Conservation (phyloP, 768 basidiomycete genomes). For the Boletus insuetus region DNA sequence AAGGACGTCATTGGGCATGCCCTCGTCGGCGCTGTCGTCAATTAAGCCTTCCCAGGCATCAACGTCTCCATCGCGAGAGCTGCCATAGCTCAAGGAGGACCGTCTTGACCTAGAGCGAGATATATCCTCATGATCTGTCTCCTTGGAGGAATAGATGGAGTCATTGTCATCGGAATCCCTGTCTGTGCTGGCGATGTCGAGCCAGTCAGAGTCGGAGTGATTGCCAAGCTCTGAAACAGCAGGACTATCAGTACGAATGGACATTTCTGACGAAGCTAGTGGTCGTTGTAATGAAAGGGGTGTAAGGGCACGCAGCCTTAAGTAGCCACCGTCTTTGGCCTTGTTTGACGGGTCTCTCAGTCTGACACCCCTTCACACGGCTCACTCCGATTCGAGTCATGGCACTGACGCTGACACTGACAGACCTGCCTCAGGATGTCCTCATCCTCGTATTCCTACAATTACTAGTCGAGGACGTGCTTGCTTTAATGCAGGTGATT, state of each 20-base stretch:
- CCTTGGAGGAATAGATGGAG: conserved; percentile 53
- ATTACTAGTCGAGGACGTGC: conserved; percentile 40
- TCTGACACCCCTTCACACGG: not conserved
- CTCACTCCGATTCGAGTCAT: not conserved
- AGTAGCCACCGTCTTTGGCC: conserved; percentile 28
- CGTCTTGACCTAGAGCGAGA: conserved; percentile 58
- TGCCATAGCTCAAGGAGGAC: conserved; percentile 67
- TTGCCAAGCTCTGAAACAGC: conserved; percentile 61
- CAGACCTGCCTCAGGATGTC: conserved; percentile 44
- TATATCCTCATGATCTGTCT: conserved; percentile 58
- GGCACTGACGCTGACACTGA: conserved; percentile 19
- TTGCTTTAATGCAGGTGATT: conserved; percentile 49
- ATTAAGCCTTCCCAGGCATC: conserved; percentile 79
- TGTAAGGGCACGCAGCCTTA: conserved; percentile 21
- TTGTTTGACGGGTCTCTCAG: conserved; percentile 23
- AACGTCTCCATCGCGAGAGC: conserved; percentile 66
- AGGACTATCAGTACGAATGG: conserved; percentile 39
- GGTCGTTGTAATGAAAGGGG: conserved; percentile 32
- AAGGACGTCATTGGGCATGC: conserved; percentile 23
- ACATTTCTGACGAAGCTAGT: conserved; percentile 22
- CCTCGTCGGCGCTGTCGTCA: conserved; percentile 59
- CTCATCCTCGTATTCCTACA: conserved; percentile 36
- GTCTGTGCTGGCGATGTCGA: conserved; percentile 68
- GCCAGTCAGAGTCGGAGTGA: conserved; percentile 82
- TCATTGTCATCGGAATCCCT: conserved; percentile 67